Evolutionary conservation across 1,284 basidiomycete genomes (phyloP).

Genomic region (Lentinus polychrous): DNA sequence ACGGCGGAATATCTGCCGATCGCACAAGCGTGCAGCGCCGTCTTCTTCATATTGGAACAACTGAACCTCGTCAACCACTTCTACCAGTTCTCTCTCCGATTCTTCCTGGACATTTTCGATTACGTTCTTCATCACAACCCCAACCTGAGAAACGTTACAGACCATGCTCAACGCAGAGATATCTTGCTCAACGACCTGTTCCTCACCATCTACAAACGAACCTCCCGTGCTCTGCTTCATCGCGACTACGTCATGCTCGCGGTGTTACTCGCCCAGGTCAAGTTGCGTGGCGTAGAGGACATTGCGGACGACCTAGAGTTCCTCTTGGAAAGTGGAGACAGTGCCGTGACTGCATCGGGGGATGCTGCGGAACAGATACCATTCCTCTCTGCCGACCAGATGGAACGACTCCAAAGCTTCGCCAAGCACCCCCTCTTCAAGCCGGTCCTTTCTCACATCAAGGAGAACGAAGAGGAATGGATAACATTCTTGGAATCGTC

Average conservation of each 20-base stretch:
- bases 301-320: slow-evolving; percentile 86
- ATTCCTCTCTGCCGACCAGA: slow-evolving; percentile 61
- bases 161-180: slow-evolving; percentile 69
- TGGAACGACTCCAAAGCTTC: slow-evolving; percentile 58
- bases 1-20: slow-evolving; percentile 93
- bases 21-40: slow-evolving; percentile 93
- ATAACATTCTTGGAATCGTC: slow-evolving; percentile 62
- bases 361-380: slow-evolving; percentile 33
- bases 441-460: slow-evolving; percentile 66
- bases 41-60: slow-evolving; percentile 97
- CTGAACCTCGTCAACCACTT: slow-evolving; percentile 94
- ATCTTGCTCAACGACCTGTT: slow-evolving; percentile 92
- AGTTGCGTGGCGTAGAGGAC: slow-evolving; percentile 73
- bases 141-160: slow-evolving; percentile 74
- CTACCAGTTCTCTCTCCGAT: slow-evolving; percentile 96
- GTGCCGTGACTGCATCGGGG: slow-evolving; percentile 36
- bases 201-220: slow-evolving; percentile 83
- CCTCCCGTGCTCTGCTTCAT: slow-evolving; percentile 87
- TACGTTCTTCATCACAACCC: slow-evolving; percentile 90
- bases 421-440: slow-evolving; percentile 72
- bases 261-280: slow-evolving; percentile 86
- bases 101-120: slow-evolving; percentile 99
- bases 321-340: slow-evolving; percentile 82
- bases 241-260: slow-evolving; percentile 90
- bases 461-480: slow-evolving; percentile 70